Percentiles rank a stretch among this genome's conserved stretches.
These are phyloP conservation scores for Stagonosporopsis chrysanthemi DNA, from an alignment of 2,329 filamentous ascomycete genomes.

Conservation along the genomic window DNA sequence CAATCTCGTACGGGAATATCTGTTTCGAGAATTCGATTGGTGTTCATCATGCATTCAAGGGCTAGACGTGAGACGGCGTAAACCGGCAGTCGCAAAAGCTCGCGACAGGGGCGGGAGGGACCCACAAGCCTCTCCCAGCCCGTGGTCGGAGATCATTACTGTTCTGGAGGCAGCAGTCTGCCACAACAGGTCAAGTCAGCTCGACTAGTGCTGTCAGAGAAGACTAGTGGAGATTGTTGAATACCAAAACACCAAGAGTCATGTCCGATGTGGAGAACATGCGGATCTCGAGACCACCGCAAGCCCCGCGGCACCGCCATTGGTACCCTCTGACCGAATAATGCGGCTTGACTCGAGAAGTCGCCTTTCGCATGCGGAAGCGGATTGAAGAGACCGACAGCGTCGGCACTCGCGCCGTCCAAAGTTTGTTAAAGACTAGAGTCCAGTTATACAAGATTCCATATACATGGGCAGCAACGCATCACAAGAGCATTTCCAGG, in stretches of 20 bases:
- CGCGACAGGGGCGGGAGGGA: slow-evolving; percentile 19
- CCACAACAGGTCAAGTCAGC: slow-evolving; percentile 4
- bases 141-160: slow-evolving; percentile 2
- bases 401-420: not conserved
- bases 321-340: not conserved
- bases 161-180: not conserved
- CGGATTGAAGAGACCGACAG: slow-evolving; percentile 12
- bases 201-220: not conserved
- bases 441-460: not conserved
- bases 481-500: not conserved
- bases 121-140: slow-evolving; percentile 14
- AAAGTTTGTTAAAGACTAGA: slow-evolving; percentile 10
- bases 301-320: slow-evolving; percentile 18
- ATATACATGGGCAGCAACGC: slow-evolving; percentile 3
- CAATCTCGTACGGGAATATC: not conserved
- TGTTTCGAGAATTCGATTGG: not conserved
- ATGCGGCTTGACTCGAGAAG: slow-evolving; percentile 3
- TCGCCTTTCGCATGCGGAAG: not conserved
- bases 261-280: slow-evolving; percentile 15
- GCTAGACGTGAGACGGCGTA: slow-evolving; percentile 3
- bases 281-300: slow-evolving; percentile 14
- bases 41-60: not conserved
- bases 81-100: slow-evolving; percentile 6
- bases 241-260: slow-evolving; percentile 1
- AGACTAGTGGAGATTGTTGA: not conserved